Base-by-base conservation (phyloP, 2,329 filamentous ascomycete species). In the Colletotrichum siamense region DNA sequence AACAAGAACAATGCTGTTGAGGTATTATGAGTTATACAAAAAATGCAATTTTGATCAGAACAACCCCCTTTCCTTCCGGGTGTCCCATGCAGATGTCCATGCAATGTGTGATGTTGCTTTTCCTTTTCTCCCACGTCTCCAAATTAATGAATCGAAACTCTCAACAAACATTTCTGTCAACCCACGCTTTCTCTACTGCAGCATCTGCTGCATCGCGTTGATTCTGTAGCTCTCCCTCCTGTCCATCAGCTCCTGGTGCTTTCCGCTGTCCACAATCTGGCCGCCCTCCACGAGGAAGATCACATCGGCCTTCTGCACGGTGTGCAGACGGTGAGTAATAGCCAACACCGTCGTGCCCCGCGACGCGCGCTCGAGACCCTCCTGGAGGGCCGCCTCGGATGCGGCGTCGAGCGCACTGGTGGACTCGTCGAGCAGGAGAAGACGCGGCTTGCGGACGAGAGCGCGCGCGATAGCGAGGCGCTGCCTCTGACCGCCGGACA, bases 401-500 rank as follows among this genome's bases (percentile, higher is more conserved):
- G 93, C 92, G 0, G 91, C 91, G 80, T 98, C 95, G 4, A 98
- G 88, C 5, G 94, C 94, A 57, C 92, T 94, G 0, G 95, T 98
- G 34, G 94, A 94, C 86, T 98, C 95, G 80, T 98, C 95, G 1
- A 98, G 88, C 52, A 98, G 90, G 22, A 98, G 84, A 2, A 98
- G 88, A 63, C 93, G 89, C 0, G 95, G 95, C 77, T 91, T 89
- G 0, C 95, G 90, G 4, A 96, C 89, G 4, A 96, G 87, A 0
- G 95, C 95, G 28, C 95, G 89, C 0, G 95, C 95, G 81, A 98
- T 96, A 1, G 93, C 92, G 16, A 98, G 85, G 1, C 95, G 90
- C 83, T 98, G 95, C 18, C 93, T 91, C 82, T 98, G 95, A 0
- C 95, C 95, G 3, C 95, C 95, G 0, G 94, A 96, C 4, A 98